Percentiles rank a stretch among this genome's conserved stretches.
These are phyloP conservation scores for Amylocarpus encephaloides DNA, from an alignment of 2,329 filamentous ascomycete species.

Conservation along the genomic window DNA sequence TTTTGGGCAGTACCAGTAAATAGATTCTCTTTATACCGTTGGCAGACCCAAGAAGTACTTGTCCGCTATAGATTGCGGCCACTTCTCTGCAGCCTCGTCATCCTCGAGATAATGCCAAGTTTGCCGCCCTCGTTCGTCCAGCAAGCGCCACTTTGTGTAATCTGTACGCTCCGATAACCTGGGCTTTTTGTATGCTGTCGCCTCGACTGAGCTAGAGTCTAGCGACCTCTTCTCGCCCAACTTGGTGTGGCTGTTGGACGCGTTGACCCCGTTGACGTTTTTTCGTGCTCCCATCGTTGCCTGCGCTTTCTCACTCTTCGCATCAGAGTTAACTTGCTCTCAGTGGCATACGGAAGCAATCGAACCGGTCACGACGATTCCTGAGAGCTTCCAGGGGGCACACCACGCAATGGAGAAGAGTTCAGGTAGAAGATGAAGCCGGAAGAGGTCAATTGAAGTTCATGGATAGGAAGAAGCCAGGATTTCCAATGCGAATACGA, in stretches of 20 bases:
- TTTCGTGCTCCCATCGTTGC: too few relatives aligned
- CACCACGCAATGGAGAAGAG: too few relatives aligned
- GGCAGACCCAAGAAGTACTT: constrained; percentile 80
- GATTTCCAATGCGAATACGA: too few relatives aligned
- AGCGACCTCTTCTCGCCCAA: constrained; percentile 20
- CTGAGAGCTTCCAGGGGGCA: too few relatives aligned
- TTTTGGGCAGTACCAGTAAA: background rate
- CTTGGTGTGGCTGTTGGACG: constrained; percentile 5
- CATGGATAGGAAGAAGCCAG: too few relatives aligned
- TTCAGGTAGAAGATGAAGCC: too few relatives aligned
- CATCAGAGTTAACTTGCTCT: background rate
- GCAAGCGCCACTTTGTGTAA: constrained; percentile 73
- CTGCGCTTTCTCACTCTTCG: too few relatives aligned
- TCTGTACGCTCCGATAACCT: constrained; percentile 61
- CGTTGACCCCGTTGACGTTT: background rate
- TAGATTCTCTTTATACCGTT: constrained; percentile 47
- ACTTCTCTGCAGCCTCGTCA: constrained; percentile 60
- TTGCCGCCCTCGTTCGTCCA: constrained; percentile 75
- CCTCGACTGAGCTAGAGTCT: constrained; percentile 5
- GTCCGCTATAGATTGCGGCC: constrained; percentile 86
- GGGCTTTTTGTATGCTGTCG: constrained; percentile 36
- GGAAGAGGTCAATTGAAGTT: too few relatives aligned
- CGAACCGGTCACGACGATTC: too few relatives aligned
- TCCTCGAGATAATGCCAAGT: constrained; percentile 90
- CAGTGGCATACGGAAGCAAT: background rate